Evolutionary conservation across 2,329 filamentous ascomycete species (phyloP).

Genomic region (Pyricularia sp.): DNA sequence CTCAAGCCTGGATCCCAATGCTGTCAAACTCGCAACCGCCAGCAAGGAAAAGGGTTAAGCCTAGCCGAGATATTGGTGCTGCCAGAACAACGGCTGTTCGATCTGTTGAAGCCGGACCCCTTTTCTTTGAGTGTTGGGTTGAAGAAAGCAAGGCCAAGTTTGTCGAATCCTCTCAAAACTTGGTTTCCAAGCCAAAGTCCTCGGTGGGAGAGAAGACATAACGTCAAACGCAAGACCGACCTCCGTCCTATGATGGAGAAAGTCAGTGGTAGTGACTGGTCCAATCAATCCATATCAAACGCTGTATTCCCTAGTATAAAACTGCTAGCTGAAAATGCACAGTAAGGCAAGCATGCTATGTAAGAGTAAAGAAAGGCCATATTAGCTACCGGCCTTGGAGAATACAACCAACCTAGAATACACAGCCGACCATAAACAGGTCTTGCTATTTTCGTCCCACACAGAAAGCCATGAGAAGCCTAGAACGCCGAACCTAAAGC

Average conservation of each 20-base stretch:
- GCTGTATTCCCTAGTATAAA: background rate
- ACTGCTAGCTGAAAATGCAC: background rate
- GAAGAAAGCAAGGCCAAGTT: constrained; percentile 39
- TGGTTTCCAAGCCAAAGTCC: background rate
- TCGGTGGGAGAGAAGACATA: background rate
- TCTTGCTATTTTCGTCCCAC: background rate
- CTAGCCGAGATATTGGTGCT: constrained; percentile 24
- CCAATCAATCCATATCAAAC: background rate
- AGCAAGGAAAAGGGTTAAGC: constrained; percentile 17
- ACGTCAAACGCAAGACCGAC: background rate
- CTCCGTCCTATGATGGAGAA: background rate
- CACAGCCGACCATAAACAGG: background rate
- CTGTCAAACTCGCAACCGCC: constrained; percentile 34
- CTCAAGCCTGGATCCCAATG: constrained; percentile 52
- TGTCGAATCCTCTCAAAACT: background rate
- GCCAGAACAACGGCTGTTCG: constrained; percentile 39
- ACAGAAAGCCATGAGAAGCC: background rate
- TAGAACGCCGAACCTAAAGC: constrained; percentile 1
- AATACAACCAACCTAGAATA: background rate
- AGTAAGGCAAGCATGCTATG: background rate
- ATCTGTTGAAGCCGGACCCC: constrained; percentile 44
- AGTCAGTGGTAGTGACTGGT: background rate
- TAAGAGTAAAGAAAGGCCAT: background rate
- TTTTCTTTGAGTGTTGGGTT: constrained; percentile 60
- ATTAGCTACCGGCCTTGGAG: background rate